Base-by-base conservation (phyloP, 73 alveolate species). In the Paramecium caudatum region DNA sequence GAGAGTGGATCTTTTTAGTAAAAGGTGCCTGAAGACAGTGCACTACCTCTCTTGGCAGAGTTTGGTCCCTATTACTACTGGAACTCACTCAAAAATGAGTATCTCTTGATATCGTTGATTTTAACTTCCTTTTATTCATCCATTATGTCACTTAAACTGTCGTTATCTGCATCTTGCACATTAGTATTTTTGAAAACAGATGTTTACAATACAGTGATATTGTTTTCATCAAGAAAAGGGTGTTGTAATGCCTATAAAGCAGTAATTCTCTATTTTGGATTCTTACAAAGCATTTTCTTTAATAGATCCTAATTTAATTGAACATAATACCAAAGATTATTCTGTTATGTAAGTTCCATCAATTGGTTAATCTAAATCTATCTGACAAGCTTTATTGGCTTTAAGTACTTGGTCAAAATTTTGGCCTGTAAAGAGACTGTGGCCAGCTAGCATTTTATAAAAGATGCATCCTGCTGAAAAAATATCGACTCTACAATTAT, bases 381-480 rank as follows among this genome's bases (percentile, higher is more conserved):
- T 6, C 5, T 27, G 46, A 63, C 90, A 65, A n/a, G 25, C 33
- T 47, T 25, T 69, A 27, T 74, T 69, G 19, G 78, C 19, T 45
- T 46, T 47, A n/a, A 81, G 17, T 12, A 83, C 91, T 34, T 81
- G 91, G 36, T 90, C 90, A 81, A 82, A 61, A 61, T 61, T 61
- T 4, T 32, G 10, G 46, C 80, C 78, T 12, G 46, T 48, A 91
- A 91, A 91, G 46, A 91, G 68, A 19, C 48, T 39, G 37, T 63
- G 91, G 25, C 95, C 95, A 12, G 95, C 61, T 19, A 91, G 15
- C 48, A 84, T 37, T 84, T 46, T 47, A 91, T 91, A 80, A 32
- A 91, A 82, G 27, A 91, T 82, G 65, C 90, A 55, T 0, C 94
- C 94, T 17, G 82, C 84, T 36, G 86, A 47, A 78, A 78, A 86